Evolutionary conservation across 2,329 filamentous ascomycete species (phyloP).

Genomic region (Penicillium sp.): DNA sequence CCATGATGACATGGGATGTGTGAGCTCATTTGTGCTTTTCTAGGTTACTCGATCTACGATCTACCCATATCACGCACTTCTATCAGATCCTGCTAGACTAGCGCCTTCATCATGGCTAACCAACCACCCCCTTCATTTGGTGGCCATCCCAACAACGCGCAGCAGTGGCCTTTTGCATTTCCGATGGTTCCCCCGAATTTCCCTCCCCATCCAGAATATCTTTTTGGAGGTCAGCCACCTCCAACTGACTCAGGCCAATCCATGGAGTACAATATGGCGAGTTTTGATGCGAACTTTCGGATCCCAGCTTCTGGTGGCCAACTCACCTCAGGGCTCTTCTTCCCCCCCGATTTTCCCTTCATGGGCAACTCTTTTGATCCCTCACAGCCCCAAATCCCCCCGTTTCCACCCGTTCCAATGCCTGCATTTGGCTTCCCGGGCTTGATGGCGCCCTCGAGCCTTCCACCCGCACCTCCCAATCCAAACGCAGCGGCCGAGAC

Average conservation of each 20-base stretch:
- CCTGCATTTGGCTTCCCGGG: constrained; percentile 23
- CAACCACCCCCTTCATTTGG: constrained; percentile 49
- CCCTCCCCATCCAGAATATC: constrained; percentile 25
- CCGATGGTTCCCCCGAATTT: constrained; percentile 29
- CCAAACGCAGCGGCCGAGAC: neutral
- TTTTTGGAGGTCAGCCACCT: constrained; percentile 23
- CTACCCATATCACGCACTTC: no score
- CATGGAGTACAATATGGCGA: constrained; percentile 24
- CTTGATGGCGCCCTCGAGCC: constrained; percentile 19
- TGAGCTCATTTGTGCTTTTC: no score
- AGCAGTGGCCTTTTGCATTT: constrained; percentile 37
- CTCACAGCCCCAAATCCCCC: constrained; percentile 28
- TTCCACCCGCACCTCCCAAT: constrained; percentile 3
- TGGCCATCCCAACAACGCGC: constrained; percentile 34
- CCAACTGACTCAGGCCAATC: constrained; percentile 13
- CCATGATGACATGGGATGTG: no score
- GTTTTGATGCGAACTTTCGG: constrained; percentile 28
- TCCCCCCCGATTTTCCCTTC: constrained; percentile 33
- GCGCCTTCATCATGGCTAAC: constrained; percentile 22
- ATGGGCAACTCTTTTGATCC: constrained; percentile 36
- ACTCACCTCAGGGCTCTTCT: constrained; percentile 21
- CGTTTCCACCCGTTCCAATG: constrained; percentile 36
- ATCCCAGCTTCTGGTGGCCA: constrained; percentile 31
- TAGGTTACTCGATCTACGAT: no score
- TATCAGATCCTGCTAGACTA: neutral